Evolutionary conservation across 2,329 filamentous ascomycete genomes (phyloP).

Genomic region (Alternaria brassicicola): DNA sequence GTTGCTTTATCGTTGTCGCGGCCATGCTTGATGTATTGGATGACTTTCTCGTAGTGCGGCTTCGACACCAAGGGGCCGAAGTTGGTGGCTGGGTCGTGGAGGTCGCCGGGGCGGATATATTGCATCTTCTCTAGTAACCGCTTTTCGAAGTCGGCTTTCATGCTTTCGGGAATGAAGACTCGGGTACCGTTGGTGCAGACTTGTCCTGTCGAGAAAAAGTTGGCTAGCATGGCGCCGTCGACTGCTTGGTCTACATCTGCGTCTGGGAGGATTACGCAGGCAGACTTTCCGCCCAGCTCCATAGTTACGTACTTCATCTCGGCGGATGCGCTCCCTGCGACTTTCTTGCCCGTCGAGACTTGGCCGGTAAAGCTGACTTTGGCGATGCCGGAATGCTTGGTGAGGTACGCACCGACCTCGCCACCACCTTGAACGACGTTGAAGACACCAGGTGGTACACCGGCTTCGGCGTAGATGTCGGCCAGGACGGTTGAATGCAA

Average conservation of each 20-base stretch:
- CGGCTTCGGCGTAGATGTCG: conserved; percentile 77
- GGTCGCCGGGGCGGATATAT: conserved; percentile 72
- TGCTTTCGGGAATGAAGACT: conserved; percentile 74
- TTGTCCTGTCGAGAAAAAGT: conserved; percentile 90
- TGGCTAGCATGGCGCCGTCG: conserved; percentile 89
- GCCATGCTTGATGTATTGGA: conserved; percentile 77
- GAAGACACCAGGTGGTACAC: conserved; percentile 81
- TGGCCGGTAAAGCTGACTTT: conserved; percentile 93
- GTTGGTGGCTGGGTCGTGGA: conserved; percentile 75
- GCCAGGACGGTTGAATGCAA: conserved; percentile 80
- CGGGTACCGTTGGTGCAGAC: conserved; percentile 93
- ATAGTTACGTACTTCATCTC: conserved; percentile 91
- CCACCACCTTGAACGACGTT: conserved; percentile 84
- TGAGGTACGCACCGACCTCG: conserved; percentile 76
- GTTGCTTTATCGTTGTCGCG: conserved; percentile 74
- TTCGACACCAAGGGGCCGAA: conserved; percentile 82
- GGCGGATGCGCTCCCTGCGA: conserved; percentile 74
- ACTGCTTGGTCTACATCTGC: conserved; percentile 80
- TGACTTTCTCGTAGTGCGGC: conserved; percentile 76
- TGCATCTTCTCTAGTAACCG: conserved; percentile 72
- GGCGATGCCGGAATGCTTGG: conserved; percentile 72
- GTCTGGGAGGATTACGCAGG: conserved; percentile 79
- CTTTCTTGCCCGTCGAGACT: conserved; percentile 81
- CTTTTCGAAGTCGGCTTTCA: conserved; percentile 73
- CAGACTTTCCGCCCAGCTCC: conserved; percentile 89